Conservation (phyloP, 2,329 filamentous ascomycete species). For the Cadophora gregata region DNA sequence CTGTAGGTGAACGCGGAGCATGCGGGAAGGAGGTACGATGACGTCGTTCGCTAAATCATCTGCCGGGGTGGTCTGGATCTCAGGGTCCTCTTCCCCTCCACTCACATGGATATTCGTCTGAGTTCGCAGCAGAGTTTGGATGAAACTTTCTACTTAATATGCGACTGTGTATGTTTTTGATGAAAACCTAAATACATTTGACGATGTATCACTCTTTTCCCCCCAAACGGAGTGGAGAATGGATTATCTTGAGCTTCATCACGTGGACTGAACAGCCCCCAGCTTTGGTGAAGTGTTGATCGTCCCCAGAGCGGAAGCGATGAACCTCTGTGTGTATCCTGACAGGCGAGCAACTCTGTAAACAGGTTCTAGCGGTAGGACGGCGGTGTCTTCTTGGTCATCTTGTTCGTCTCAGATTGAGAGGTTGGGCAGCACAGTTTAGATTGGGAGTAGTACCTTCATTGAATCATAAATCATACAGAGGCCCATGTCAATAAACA, state of each 20-base stretch:
- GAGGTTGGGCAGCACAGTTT: too few species aligned
- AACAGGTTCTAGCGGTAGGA: not conserved
- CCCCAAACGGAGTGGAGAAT: not conserved
- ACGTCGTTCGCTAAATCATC: slow-evolving; percentile 13
- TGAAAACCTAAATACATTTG: not conserved
- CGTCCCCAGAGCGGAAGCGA: not conserved
- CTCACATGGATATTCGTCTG: not conserved
- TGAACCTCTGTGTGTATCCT: not conserved
- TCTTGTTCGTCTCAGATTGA: too few species aligned
- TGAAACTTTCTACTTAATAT: not conserved
- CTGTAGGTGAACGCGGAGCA: not conserved
- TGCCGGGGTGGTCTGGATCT: slow-evolving; percentile 2
- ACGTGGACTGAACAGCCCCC: not conserved
- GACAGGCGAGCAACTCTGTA: not conserved
- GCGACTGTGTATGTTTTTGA: not conserved
- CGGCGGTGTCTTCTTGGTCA: not conserved
- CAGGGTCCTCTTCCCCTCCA: slow-evolving; percentile 6
- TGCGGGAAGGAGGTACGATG: slow-evolving; percentile 17
- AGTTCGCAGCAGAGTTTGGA: not conserved
- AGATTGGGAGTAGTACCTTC: not conserved
- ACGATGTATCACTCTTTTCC: not conserved
- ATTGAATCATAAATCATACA: slow-evolving; percentile 1
- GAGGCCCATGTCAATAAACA: not conserved
- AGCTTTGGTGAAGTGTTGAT: not conserved
- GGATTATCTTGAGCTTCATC: not conserved